Conservation (phyloP, 1,284 basidiomycete genomes). For the Trichosporon ovoides region DNA sequence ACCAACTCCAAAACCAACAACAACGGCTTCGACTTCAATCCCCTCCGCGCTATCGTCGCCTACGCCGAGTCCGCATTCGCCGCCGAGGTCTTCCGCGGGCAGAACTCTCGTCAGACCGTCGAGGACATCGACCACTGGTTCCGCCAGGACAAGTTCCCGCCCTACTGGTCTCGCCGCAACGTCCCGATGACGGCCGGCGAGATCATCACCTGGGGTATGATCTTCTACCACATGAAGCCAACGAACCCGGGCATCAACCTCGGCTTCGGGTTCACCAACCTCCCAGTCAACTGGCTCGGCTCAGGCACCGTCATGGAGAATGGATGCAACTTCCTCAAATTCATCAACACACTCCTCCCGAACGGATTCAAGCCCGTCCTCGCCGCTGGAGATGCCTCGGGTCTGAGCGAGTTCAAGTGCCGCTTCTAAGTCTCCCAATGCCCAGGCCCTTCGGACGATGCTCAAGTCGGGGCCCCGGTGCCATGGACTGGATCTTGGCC, state of each 20-base stretch:
- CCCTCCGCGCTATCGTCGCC: constrained; percentile 8
- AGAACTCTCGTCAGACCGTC: background rate
- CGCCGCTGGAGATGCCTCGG: background rate
- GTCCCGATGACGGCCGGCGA: constrained; percentile 9
- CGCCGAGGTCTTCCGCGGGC: constrained; percentile 13
- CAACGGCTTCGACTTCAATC: constrained; percentile 12
- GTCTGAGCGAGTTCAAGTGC: background rate
- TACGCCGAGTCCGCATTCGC: constrained; percentile 15
- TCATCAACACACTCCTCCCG: constrained; percentile 1
- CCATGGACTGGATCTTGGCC: too few relatives aligned
- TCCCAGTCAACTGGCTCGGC: constrained; percentile 5
- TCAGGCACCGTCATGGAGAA: background rate
- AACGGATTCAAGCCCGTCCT: constrained; percentile 1
- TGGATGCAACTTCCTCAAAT: constrained; percentile 1
- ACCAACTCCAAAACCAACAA: background rate
- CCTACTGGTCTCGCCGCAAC: constrained; percentile 8
- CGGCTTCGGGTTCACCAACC: background rate
- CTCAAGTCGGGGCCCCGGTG: too few relatives aligned
- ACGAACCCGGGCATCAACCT: constrained; percentile 3
- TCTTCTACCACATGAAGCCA: constrained; percentile 1
- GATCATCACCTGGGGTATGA: constrained; percentile 13
- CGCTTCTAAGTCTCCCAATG: background rate
- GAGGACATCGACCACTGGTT: constrained; percentile 10
- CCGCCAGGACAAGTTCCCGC: constrained; percentile 11
- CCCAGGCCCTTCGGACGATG: too few relatives aligned